A percentile compares a stretch with the other conserved stretches of the same genome.
phyloP scores from a whole-genome alignment of 352 stramenopile species.

The Globisporangium nodosum region DNA sequence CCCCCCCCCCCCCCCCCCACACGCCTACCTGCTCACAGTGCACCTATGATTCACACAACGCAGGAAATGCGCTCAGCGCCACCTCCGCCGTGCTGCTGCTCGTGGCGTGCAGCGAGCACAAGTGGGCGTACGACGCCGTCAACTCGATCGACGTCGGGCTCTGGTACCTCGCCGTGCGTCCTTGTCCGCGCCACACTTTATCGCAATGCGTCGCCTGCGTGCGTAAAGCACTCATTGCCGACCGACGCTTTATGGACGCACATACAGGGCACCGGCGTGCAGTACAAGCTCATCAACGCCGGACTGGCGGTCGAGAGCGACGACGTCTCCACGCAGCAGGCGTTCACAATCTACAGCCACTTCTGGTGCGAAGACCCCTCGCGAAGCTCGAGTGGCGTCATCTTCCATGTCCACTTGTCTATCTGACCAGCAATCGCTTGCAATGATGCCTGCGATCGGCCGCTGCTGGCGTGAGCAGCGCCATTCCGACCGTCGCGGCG shows the following conservation, averaged over 20 bases:
- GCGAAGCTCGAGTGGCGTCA: too few species aligned
- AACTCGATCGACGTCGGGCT: conserved; percentile 76
- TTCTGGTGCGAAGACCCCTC: conserved; percentile 28
- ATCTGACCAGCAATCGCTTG: not conserved
- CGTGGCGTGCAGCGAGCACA: conserved; percentile 29
- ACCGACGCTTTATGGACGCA: not conserved
- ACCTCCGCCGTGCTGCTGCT: conserved; percentile 46
- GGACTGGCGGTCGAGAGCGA: conserved; percentile 33
- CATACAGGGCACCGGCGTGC: conserved; percentile 50
- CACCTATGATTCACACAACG: too few species aligned
- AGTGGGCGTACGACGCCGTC: conserved; percentile 58
- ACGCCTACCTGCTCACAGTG: too few species aligned
- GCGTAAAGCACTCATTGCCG: too few species aligned
- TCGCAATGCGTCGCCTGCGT: not conserved
- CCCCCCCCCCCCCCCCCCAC: conserved; percentile 10
- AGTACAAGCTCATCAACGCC: conserved; percentile 82
- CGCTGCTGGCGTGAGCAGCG: conserved; percentile 11
- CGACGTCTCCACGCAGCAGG: conserved; percentile 15
- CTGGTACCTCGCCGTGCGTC: conserved; percentile 48
- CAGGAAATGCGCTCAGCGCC: conserved; percentile 48
- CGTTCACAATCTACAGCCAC: conserved; percentile 23
- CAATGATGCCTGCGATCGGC: not conserved
- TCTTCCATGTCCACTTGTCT: not conserved
- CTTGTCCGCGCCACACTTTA: not conserved
- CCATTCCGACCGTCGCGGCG: conserved; percentile 24